Base-by-base conservation (phyloP, 2,329 filamentous ascomycete species). In the Septoria linicola region DNA sequence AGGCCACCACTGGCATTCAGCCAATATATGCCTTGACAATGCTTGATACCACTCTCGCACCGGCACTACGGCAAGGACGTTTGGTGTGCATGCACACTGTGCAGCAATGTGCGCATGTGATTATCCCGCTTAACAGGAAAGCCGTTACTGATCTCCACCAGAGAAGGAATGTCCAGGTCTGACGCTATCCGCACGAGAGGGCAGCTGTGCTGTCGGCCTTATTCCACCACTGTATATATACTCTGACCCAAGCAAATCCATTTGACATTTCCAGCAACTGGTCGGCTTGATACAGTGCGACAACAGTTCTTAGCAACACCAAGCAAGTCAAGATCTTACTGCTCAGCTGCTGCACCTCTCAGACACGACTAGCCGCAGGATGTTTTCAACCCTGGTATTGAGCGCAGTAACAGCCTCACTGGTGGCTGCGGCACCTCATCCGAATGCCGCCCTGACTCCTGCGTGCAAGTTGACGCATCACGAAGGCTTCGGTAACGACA, bases 401-500 rank as follows among this genome's bases (percentile, higher is more conserved):
- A n/a, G 30, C 31, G 36, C 43, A 37, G 17, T 31, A 2, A 37
- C 43, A 41, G 44, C 34, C 10, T 39, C 44, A 36, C 23, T 49
- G 11, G 37, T 19, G n/a, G 23, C 41, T 4, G 53, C 49, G 19
- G 40, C 36, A 8, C 34, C 53, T 21, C n/a, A 32, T n/a, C 23
- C 30, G 19, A 14, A 17, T 2, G 16, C n/a, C 11, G 10, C 8
- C 10, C 23, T 10, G 23, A 27, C 40, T 27, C 21, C 39, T 25
- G 37, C 37, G 11, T 39, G 25, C 20, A n/a, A 46, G 44, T 43
- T 25, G n/a, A 10, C 42, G 5, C 58, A 60, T 21, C 36, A 49
- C n/a, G 19, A 51, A 19, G 58, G 59, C 27, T 61, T 45, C 50
- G 56, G 54, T 48, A 53, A 53, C 40, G 41, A 41, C 34, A 59